Evolutionary conservation across 1,284 basidiomycete species (phyloP).

Genomic region (Ustilago sp.): DNA sequence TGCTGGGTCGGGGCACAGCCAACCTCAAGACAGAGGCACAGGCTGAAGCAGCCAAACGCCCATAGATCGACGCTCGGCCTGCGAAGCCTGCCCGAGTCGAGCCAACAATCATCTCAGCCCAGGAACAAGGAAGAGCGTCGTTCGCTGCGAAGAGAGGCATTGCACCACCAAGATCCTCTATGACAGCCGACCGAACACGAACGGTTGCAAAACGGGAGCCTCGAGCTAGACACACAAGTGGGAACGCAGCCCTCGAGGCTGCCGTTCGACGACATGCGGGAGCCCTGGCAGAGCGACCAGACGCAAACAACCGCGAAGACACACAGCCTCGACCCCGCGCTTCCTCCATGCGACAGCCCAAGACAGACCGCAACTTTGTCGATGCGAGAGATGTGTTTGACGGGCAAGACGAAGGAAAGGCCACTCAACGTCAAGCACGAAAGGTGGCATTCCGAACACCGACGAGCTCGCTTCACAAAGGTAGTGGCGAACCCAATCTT

Average conservation of each 20-base stretch:
- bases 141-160: neutral
- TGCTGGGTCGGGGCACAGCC: conserved; percentile 30
- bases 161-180: conserved; percentile 11
- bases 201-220: conserved; percentile 4
- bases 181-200: conserved; percentile 6
- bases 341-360: conserved; percentile 16
- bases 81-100: neutral
- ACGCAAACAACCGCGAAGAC: neutral
- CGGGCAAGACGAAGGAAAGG: neutral
- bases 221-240: neutral
- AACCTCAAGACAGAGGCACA: conserved; percentile 5
- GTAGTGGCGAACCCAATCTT: conserved; percentile 8
- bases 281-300: neutral
- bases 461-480: conserved; percentile 29
- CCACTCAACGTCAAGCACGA: conserved; percentile 1
- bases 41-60: conserved; percentile 9
- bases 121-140: neutral
- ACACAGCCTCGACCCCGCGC: conserved; percentile 1
- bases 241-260: conserved; percentile 11
- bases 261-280: conserved; percentile 6
- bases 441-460: conserved; percentile 34
- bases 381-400: conserved; percentile 9
- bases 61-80: neutral
- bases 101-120: neutral
- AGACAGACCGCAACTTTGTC: neutral